Conservation (phyloP, 192 early-diverging fungal genomes). For the Coemansia sp. region DNA sequence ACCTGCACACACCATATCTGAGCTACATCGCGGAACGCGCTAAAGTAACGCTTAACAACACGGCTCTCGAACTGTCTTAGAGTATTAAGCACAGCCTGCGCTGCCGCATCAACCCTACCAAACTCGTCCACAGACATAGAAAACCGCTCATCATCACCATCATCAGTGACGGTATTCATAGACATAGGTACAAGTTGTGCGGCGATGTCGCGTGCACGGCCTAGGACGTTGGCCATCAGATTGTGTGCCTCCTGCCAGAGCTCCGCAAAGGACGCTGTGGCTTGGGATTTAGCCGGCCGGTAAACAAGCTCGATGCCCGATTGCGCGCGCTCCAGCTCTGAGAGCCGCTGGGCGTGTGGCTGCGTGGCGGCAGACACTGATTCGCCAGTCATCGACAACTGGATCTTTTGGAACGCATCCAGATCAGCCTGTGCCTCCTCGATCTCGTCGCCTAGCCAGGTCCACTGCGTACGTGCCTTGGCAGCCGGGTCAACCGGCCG, state of each 20-base stretch:
- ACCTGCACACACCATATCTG: slow-evolving; percentile 44
- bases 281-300: slow-evolving; percentile 10
- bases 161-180: too few species aligned
- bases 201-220: slow-evolving; percentile 17
- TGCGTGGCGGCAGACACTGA: slow-evolving; percentile 11
- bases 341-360: slow-evolving; percentile 12
- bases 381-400: slow-evolving; percentile 66
- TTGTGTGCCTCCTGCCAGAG: slow-evolving; percentile 51
- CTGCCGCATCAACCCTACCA: not conserved
- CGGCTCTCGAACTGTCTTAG: slow-evolving; percentile 43
- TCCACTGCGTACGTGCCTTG: slow-evolving; percentile 65
- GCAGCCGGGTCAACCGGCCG: slow-evolving; percentile 85
- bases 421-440: slow-evolving; percentile 58
- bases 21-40: slow-evolving; percentile 40
- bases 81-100: slow-evolving; percentile 23
- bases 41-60: slow-evolving; percentile 34
- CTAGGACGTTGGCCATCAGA: slow-evolving; percentile 17
- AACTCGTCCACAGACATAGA: not conserved
- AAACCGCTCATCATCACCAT: not conserved
- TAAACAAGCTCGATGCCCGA: slow-evolving; percentile 45
- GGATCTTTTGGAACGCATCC: slow-evolving; percentile 59
- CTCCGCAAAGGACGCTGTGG: slow-evolving; percentile 21
- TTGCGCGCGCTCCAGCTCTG: slow-evolving; percentile 25
- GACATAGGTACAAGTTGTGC: not conserved
- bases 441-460: slow-evolving; percentile 64